A percentile compares a stretch with the other conserved stretches of the same genome.
phyloP scores from a whole-genome alignment of 169 alveolate genomes.

The Plasmodium vivax region DNA sequence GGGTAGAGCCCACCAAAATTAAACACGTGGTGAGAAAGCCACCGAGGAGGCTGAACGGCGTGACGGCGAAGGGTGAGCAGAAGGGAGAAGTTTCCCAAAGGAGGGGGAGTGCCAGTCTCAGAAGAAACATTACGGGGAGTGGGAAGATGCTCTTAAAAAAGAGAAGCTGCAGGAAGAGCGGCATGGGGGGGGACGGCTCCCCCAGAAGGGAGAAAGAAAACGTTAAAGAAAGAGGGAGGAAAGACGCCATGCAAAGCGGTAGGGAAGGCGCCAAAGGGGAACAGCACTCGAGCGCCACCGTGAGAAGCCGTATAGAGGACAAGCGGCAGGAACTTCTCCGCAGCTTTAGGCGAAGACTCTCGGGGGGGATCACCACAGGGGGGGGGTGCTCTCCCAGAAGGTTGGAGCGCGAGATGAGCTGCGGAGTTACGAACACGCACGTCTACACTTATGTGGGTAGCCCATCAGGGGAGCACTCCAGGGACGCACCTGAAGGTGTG shows the following conservation, averaged over 20 bases:
- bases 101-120: background rate
- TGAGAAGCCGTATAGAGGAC: background rate
- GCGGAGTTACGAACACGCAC: background rate
- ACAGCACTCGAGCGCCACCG: background rate
- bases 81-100: background rate
- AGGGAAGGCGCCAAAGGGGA: background rate
- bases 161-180: background rate
- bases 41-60: background rate
- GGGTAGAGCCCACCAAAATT: background rate
- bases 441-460: background rate
- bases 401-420: background rate
- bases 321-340: conserved; percentile 9
- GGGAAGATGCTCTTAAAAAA: background rate
- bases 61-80: background rate
- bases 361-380: background rate
- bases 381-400: background rate
- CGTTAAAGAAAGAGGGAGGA: background rate
- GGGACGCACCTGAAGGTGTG: background rate
- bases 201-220: background rate
- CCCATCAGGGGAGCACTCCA: background rate
- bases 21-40: background rate
- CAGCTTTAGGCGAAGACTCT: background rate
- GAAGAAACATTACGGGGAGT: background rate
- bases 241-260: background rate
- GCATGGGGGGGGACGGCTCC: background rate